phyloP scores from a whole-genome alignment of 1,139 yeast genomes.

The Yamadazyma diospyri region DNA sequence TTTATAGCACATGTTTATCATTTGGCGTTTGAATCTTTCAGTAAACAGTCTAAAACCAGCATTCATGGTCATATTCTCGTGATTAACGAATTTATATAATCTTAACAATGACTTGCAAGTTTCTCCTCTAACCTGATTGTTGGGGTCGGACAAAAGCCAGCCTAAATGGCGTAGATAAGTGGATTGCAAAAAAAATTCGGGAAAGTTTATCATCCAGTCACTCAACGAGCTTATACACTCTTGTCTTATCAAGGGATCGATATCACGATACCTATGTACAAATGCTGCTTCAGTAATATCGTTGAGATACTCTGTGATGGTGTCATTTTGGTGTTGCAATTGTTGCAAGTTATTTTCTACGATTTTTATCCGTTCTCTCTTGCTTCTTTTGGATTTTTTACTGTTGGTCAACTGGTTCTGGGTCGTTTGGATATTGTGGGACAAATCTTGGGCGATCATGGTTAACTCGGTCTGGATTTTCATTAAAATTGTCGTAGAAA shows the following conservation, averaged over 20 bases:
- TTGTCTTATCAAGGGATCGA: constrained; percentile 66
- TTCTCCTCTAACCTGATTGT: constrained; percentile 58
- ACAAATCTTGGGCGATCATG: constrained; percentile 24
- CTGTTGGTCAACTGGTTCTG: constrained; percentile 39
- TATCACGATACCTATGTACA: constrained; percentile 76
- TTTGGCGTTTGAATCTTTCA: constrained; percentile 61
- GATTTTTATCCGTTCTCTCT: constrained; percentile 34
- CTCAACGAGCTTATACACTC: constrained; percentile 65
- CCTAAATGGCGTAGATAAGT: constrained; percentile 75
- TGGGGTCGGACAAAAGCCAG: constrained; percentile 76
- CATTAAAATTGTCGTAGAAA: constrained; percentile 59
- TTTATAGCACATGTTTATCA: constrained; percentile 52
- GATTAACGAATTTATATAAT: constrained; percentile 34
- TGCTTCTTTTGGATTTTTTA: constrained; percentile 24
- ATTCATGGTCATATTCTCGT: constrained; percentile 18
- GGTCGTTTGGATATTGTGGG: constrained; percentile 40
- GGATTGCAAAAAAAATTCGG: constrained; percentile 69
- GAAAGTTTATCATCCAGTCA: constrained; percentile 65
- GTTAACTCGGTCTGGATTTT: constrained; percentile 61
- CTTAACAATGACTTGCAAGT: constrained; percentile 56
- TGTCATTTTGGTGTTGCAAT: constrained; percentile 50
- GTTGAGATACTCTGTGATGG: constrained; percentile 53
- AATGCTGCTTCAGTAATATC: constrained; percentile 69
- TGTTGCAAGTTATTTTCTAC: constrained; percentile 45
- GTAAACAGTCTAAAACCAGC: constrained; percentile 66